These are phyloP conservation scores for Pleurotus giganteus DNA, from an alignment of 768 basidiomycete species.

Conservation along the genomic window DNA sequence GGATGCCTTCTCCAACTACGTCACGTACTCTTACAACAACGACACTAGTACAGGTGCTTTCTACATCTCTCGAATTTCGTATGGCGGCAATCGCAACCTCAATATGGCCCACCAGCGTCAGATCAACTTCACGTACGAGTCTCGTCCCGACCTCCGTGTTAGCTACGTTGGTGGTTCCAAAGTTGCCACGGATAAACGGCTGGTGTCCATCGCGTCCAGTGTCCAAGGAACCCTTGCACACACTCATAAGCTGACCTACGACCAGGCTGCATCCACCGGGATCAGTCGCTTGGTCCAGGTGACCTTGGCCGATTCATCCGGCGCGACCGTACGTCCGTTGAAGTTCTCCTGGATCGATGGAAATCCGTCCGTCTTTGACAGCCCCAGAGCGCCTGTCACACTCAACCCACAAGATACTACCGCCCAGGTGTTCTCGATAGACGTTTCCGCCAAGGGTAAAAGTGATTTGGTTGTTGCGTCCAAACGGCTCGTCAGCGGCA, in stretches of 20 bases:
- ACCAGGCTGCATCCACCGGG: neutral
- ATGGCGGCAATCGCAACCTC: constrained; percentile 3
- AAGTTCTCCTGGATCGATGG: constrained; percentile 13
- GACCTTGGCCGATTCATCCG: constrained; percentile 7
- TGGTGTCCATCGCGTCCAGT: neutral
- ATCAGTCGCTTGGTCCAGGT: constrained; percentile 4
- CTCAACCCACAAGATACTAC: neutral
- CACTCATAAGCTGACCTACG: constrained; percentile 1
- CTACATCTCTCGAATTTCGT: constrained; percentile 1
- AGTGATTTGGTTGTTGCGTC: constrained; percentile 1
- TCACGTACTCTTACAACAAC: constrained; percentile 8
- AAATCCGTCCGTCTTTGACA: constrained; percentile 10
- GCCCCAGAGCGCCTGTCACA: neutral
- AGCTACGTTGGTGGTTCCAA: neutral
- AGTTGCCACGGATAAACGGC: neutral
- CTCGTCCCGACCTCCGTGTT: neutral
- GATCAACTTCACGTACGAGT: neutral
- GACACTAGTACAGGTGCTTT: neutral
- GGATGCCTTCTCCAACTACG: constrained; percentile 13
- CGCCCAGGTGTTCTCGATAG: neutral
- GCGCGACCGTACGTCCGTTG: constrained; percentile 9
- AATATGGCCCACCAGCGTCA: neutral
- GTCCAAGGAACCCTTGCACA: neutral
- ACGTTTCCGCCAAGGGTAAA: constrained; percentile 1
- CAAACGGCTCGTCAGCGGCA: neutral